phyloP scores from a whole-genome alignment of 2,329 filamentous ascomycete genomes.

The Dryadomyces quercus-mongolicae region DNA sequence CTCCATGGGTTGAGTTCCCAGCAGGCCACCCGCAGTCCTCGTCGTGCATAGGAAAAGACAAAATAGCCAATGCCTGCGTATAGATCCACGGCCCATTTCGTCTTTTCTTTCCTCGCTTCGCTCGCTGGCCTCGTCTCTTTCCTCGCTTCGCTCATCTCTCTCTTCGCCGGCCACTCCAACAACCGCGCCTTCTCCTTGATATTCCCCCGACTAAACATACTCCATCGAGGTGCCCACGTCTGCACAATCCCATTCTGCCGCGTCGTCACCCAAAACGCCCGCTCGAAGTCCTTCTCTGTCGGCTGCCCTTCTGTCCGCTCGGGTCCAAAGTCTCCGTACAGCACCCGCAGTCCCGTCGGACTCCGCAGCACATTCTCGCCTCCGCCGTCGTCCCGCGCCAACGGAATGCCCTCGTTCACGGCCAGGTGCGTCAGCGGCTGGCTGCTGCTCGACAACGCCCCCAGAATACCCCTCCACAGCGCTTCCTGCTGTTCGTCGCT shows the following conservation, averaged over 20 bases:
- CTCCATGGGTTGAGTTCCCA: conserved; percentile 91
- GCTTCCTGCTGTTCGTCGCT: conserved; percentile 14
- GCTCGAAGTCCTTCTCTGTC: conserved; percentile 41
- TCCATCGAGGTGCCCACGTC: conserved; percentile 78
- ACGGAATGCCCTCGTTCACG: conserved; percentile 49
- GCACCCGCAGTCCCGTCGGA: conserved; percentile 55
- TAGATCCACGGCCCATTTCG: conserved; percentile 56
- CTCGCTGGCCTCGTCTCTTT: no score
- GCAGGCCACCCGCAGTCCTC: conserved; percentile 63
- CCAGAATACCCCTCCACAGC: conserved; percentile 39
- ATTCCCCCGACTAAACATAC: conserved; percentile 91
- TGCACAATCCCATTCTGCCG: conserved; percentile 72
- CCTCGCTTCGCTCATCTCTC: no score
- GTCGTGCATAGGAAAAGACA: conserved; percentile 65
- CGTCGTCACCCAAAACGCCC: conserved; percentile 67
- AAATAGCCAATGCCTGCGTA: conserved; percentile 96
- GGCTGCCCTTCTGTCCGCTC: conserved; percentile 15
- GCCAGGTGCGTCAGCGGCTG: conserved; percentile 42
- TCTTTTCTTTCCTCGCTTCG: not conserved
- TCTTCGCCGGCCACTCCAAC: conserved; percentile 36
- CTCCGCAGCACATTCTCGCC: conserved; percentile 59
- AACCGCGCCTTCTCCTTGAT: conserved; percentile 77
- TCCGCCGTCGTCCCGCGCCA: conserved; percentile 18
- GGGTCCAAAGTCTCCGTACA: conserved; percentile 66
- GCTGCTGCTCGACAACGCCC: conserved; percentile 27